Evolutionary conservation across 176 grass and related monocot species (phyloP).

Genomic region (Paspalum vaginatum): DNA sequence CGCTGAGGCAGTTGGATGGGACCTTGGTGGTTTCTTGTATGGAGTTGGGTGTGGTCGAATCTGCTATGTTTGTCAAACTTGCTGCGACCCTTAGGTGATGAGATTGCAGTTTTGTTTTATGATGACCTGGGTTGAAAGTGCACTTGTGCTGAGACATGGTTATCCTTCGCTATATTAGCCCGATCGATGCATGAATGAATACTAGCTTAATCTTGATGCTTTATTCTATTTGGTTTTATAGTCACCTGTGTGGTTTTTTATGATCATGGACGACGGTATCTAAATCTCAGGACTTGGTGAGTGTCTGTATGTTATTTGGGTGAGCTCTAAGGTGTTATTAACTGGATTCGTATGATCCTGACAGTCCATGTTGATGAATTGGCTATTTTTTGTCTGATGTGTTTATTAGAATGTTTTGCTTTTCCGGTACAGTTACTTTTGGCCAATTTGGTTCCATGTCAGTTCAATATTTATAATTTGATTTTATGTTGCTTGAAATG

Average conservation of each 20-base stretch:
- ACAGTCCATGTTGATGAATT: too few relatives aligned
- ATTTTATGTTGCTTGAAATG: too few relatives aligned
- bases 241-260: background rate
- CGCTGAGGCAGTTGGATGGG: conserved; percentile 46
- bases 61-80: conserved; percentile 26
- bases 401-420: too few relatives aligned
- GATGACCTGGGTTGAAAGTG: background rate
- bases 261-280: background rate
- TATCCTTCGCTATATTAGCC: background rate
- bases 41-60: background rate
- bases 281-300: background rate
- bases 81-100: conserved; percentile 12
- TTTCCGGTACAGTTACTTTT: too few relatives aligned
- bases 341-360: too few relatives aligned
- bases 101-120: conserved; percentile 9
- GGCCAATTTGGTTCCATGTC: too few relatives aligned
- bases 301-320: background rate
- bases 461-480: too few relatives aligned
- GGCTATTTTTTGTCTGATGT: too few relatives aligned
- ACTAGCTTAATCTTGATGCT: background rate
- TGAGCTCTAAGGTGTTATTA: too few relatives aligned
- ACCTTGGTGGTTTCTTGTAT: conserved; percentile 6
- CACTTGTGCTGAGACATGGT: conserved; percentile 5
- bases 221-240: background rate
- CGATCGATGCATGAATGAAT: background rate